These are phyloP conservation scores for Purshia tridentata DNA, from an alignment of 306 rosid genomes.

Conservation along the genomic window DNA sequence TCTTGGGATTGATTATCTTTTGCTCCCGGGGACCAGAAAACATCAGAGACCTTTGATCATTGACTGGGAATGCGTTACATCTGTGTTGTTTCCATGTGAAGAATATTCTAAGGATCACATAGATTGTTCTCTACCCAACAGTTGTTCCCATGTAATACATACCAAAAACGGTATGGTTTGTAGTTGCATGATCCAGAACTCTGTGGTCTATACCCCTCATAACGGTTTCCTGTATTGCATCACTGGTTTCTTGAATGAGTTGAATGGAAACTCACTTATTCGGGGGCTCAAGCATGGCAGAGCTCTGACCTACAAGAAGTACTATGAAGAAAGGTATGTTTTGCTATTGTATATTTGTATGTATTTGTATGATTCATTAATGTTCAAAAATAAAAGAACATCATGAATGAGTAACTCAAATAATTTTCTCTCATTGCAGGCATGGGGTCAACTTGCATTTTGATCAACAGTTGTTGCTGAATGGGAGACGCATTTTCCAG, in stretches of 20 bases:
- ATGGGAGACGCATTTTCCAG: slow-evolving; percentile 47
- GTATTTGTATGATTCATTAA: not conserved
- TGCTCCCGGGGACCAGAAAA: slow-evolving; percentile 53
- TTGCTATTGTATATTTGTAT: slow-evolving; percentile 4
- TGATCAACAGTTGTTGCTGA: slow-evolving; percentile 46
- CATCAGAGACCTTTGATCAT: slow-evolving; percentile 21
- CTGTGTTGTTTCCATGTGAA: slow-evolving; percentile 35
- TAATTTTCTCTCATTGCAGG: slow-evolving; percentile 41
- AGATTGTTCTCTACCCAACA: slow-evolving; percentile 12
- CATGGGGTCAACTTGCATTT: slow-evolving; percentile 49
- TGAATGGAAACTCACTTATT: slow-evolving; percentile 63
- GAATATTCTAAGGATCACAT: slow-evolving; percentile 23
- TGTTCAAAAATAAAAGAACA: not conserved
- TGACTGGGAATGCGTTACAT: slow-evolving; percentile 59
- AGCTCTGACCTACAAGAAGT: slow-evolving; percentile 52
- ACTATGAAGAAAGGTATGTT: slow-evolving; percentile 47
- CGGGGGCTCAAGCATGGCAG: slow-evolving; percentile 39
- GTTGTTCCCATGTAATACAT: slow-evolving; percentile 17
- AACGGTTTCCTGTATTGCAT: slow-evolving; percentile 51
- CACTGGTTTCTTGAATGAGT: slow-evolving; percentile 31
- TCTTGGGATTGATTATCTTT: slow-evolving; percentile 61
- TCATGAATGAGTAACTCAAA: slow-evolving; percentile 6
- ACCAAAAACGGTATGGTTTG: slow-evolving; percentile 54
- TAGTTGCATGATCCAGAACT: slow-evolving; percentile 48
- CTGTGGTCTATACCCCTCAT: slow-evolving; percentile 75